Base-by-base conservation (phyloP, 345 rosid genomes). In the Eucalyptus globulus region DNA sequence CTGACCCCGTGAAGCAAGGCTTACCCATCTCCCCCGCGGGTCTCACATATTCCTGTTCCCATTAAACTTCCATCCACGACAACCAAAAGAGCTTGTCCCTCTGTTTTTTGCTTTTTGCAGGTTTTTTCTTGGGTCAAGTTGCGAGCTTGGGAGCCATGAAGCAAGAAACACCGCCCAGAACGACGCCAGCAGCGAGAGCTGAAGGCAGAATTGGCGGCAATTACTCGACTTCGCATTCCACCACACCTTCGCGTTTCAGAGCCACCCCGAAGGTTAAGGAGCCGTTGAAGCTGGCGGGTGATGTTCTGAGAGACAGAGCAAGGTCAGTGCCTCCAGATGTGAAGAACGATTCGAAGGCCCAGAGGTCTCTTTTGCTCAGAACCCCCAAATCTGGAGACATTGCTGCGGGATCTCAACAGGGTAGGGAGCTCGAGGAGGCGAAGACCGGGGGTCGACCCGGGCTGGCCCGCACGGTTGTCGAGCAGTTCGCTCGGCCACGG, bases 401-500 rank as follows among this genome's bases (percentile, higher is more conserved):
- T 12, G 92, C 89, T 2, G 87, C 87, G 49, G 93, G 92, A 90
- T 89, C 93, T 87, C 93, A 92, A 62, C 92, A 92, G 91, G 89
- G 87, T 43, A 89, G 90, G 88, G 91, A 86, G 76, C 81, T 87
- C 24, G 90, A 86, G 62, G 90, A 87, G 81, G 89, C 43, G 87
- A 90, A 88, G 87, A 87, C 51, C 34, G 90, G 87, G 87, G 86
- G 50, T 86, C 62, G 65, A 86, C 89, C 91, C 91, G 93, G 85
- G 76, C 86, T 92, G 93, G 89, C 92, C 93, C 51, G 91, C 54
- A 34, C 90, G 83, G 90, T 89, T 6, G 95, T 88, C 15, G 97
- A 95, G 92, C 97, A 94, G 90, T 92, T 92, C 85, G 91, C 94
- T 53, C 90, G 94, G 92, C 95, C 95, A 21, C 91, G 95, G 90